Base-by-base conservation (phyloP, 1,139 yeast genomes). In the Magnusiomyces tetraspermus region DNA sequence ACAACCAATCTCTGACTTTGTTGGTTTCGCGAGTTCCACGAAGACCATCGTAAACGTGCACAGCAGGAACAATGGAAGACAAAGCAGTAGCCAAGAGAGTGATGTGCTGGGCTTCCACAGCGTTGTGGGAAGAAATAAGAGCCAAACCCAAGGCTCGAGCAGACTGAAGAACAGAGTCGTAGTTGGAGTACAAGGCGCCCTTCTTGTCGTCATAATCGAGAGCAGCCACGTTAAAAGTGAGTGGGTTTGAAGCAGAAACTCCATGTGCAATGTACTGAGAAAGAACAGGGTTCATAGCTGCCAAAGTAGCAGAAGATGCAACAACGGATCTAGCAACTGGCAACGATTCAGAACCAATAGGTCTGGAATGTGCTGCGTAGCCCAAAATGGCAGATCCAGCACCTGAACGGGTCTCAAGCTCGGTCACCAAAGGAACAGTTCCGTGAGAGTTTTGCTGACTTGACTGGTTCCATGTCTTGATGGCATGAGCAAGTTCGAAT, bases 301-400 rank as follows among this genome's bases (percentile, higher is more conserved):
- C 74, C 65, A 89, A 73, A 19, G 90, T 82, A 60, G 79, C 80
- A 42, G 87, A 76, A 43, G 92, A 83, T 24, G 84, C 76, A 47
- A 90, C 67, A 37, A 85, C 82, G 54, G 71, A 52, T 55, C 67
- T 62, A 19, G 70, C 63, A 19, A 58, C 51, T 24, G 61, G 60
- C 30, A 56, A 47, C 13, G 31, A 26, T 8, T 30, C 21, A 13
- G 36, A 26, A 8, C 53, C 57, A 30, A 56, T 30, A 19, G 43
- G 49, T 3, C 48, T 22, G n/a, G 37, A 37, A 52, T 58, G 58
- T 53, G 61, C 76, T 49, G 66, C 71, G 70, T 82, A 89, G 26
- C 97, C 97, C 54, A 86, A 73, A 51, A 92, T 75, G 43, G 87
- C 79, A 59, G 81, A 77, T 47, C 92, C 86, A 33, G 96, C 95